Evolutionary conservation across 139 green algal species (phyloP), one percentile per base, ranked within the genome.

Genomic region (Pseudopediastrum boryanum): DNA sequence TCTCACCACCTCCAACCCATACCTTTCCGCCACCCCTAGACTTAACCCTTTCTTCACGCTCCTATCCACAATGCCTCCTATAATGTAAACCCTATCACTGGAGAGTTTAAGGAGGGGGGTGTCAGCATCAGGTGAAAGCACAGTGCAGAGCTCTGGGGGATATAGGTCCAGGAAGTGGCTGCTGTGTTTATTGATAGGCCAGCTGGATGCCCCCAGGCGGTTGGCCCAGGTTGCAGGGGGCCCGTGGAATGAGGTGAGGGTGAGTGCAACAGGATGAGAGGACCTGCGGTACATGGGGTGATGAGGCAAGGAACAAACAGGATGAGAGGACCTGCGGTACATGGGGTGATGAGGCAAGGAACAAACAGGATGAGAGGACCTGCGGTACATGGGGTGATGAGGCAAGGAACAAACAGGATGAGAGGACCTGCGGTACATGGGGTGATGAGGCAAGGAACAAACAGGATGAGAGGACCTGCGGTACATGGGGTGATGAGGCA

Each of bases 51-150:
- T 72, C 4, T 33, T 19, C 25, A 85, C 61, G 38, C 29, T 67
- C 2, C 51, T 23, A 69, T 85, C 81, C n/a, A 85, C 75, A 46
- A 85, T 80, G 39, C 81, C 81, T 1, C 81, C 81, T 31, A 85
- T 71, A 12, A 85, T 62, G 44, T 85, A 85, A 63, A 64, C 46
- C 35, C 56, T 59, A 1, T 10, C 5, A 35, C 33, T 36, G 0
- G 82, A 38, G 54, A 85, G 39, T n/a, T 10, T 29, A 2, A n/a
- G 9, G 46, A 85, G 52, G n/a, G 81, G 81, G n/a, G 42, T 27
- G 10, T 71, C 68, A 4, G 81, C 81, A 42, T 85, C 81, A 16
- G 81, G 81, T 25, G 75, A 80, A 31, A 85, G 39, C 27, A 85
- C 39, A 36, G 76, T 35, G 1, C 82, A 6, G 2, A 38, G 31